phyloP scores from a whole-genome alignment of 768 basidiomycete species.

The Rhizopogon vulgaris region DNA sequence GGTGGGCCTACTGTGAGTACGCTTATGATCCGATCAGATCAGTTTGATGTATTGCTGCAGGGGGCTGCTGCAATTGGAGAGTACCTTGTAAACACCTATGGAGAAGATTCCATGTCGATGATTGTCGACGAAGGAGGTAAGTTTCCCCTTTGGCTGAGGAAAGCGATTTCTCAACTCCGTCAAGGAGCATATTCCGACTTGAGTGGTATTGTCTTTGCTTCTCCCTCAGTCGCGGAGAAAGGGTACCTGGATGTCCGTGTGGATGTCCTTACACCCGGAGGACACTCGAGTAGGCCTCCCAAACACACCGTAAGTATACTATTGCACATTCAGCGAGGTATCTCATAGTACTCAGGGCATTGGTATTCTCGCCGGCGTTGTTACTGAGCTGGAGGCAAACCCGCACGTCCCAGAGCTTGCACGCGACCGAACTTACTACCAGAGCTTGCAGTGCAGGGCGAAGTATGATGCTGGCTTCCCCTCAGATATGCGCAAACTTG shows the following conservation, averaged over 20 bases:
- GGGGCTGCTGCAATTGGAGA: slow-evolving; percentile 37
- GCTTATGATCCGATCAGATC: background rate
- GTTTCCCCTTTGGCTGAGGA: background rate
- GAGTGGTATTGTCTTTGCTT: slow-evolving; percentile 26
- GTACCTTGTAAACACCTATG: slow-evolving; percentile 38
- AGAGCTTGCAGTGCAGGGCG: slow-evolving; percentile 35
- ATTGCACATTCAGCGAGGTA: background rate
- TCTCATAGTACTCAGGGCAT: slow-evolving; percentile 28
- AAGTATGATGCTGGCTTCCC: slow-evolving; percentile 33
- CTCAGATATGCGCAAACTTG: slow-evolving; percentile 11
- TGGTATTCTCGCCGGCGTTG: slow-evolving; percentile 43
- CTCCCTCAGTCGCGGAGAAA: slow-evolving; percentile 31
- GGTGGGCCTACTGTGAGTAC: slow-evolving; percentile 31
- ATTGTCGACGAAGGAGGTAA: slow-evolving; percentile 57
- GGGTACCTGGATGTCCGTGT: slow-evolving; percentile 38
- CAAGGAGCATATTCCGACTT: slow-evolving; percentile 23
- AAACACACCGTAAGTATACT: slow-evolving; percentile 38
- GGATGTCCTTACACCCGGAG: slow-evolving; percentile 40
- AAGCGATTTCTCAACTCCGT: background rate
- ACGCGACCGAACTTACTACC: slow-evolving; percentile 20
- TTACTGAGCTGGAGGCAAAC: slow-evolving; percentile 42
- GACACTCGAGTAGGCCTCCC: slow-evolving; percentile 50
- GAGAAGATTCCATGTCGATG: slow-evolving; percentile 44
- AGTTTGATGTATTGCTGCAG: slow-evolving; percentile 14
- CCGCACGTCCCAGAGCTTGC: slow-evolving; percentile 30